Evolutionary conservation across 371 early-diverging fungal species (phyloP), one percentile per base, ranked within the genome.

Genomic region (Dichotomocladium elegans): DNA sequence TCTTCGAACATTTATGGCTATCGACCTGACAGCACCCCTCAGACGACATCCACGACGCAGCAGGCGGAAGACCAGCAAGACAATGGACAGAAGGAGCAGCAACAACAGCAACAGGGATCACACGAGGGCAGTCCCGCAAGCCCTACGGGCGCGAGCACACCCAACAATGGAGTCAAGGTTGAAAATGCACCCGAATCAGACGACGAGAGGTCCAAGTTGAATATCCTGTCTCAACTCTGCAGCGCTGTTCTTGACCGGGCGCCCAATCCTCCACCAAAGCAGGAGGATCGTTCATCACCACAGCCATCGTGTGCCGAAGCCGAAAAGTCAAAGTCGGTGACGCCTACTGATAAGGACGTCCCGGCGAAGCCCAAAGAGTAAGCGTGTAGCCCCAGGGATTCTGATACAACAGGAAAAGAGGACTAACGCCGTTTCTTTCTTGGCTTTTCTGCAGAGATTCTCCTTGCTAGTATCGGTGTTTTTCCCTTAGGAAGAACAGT

Each of bases 151-250:
- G 50, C 34, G 14, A 44, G 45, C 41, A 46, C 59, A 11, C 45
- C 53, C 9, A 28, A 29, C 52, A 44, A 53, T 41, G 51, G 51
- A 44, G 21, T 48, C 35, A 26, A 53, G 41, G 30, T 40, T 54
- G 26, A 35, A 45, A n/a, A n/a, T 24, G 37, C 40, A 2, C 24
- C 45, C 46, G 76, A 70, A 31, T 66, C 68, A 41, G 77, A 77
- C 28, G 74, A 73, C 27, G 73, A 77, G 49, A 71, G 73, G n/a
- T n/a, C n/a, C 17, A 77, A 77, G 47, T 51, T 77, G 34, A 73
- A 42, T n/a, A 71, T 77, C 37, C 51, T 77, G 26, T 77, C 77
- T 25, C 68, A 69, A 56, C 74, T 77, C 15, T 77, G 77, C 51
- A 73, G 69, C 45, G 73, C 61, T 53, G 77, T 73, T 3, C 55